phyloP scores from a whole-genome alignment of 495 filamentous ascomycete species.

The Endocarpon pusillum region DNA sequence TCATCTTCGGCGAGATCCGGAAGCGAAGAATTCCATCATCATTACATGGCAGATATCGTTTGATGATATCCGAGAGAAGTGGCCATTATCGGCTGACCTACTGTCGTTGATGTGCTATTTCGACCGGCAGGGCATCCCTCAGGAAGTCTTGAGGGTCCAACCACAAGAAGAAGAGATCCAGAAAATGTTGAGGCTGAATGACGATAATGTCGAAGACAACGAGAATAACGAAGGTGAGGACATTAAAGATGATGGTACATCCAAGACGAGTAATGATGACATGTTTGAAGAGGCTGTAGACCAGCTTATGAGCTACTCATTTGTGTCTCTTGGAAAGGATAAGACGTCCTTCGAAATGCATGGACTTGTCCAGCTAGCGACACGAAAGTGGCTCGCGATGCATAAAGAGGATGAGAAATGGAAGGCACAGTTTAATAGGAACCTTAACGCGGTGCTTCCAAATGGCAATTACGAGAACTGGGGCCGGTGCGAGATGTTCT shows the following conservation, averaged over 20 bases:
- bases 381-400: conserved; percentile 23
- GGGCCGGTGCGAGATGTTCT: conserved; percentile 11
- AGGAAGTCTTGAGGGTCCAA: conserved; percentile 3
- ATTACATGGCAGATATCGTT: conserved; percentile 20
- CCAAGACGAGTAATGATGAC: conserved; percentile 1
- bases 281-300: conserved; percentile 11
- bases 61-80: conserved; percentile 9
- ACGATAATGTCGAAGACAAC: conserved; percentile 13
- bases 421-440: conserved; percentile 20
- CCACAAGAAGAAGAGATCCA: conserved; percentile 10
- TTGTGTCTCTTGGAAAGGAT: conserved; percentile 12
- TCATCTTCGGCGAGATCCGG: conserved; percentile 11
- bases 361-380: conserved; percentile 29
- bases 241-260: conserved; percentile 16
- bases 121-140: conserved; percentile 8
- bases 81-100: conserved; percentile 8
- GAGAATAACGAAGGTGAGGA: conserved; percentile 17
- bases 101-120: conserved; percentile 16
- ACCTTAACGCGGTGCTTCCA: conserved; percentile 22
- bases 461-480: conserved; percentile 16
- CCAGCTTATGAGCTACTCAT: conserved; percentile 13
- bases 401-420: conserved; percentile 21
- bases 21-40: conserved; percentile 11
- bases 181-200: conserved; percentile 16
- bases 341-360: conserved; percentile 26